These are phyloP conservation scores for Phlebopus sp. DNA, from an alignment of 1,284 basidiomycete species.

Conservation along the genomic window DNA sequence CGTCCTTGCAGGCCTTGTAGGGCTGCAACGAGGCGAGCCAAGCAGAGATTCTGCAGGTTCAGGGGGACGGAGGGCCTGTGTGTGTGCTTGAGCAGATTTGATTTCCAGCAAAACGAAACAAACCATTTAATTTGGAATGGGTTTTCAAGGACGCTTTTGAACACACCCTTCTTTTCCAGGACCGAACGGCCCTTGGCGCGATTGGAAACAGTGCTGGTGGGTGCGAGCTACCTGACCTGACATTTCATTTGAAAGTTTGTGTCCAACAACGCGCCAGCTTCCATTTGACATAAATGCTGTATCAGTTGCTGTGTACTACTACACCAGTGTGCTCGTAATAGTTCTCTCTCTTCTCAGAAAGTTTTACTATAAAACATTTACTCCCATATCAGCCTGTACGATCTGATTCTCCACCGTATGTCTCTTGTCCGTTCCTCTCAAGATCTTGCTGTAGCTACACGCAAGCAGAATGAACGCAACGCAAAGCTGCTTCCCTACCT, in stretches of 20 bases:
- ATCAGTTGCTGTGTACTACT: no score
- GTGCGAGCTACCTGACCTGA: conserved; percentile 44
- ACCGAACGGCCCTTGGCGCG: conserved; percentile 48
- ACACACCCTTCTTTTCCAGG: conserved; percentile 52
- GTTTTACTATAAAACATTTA: not conserved
- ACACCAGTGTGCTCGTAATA: no score
- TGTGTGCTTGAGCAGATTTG: conserved; percentile 8
- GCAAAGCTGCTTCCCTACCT: conserved; percentile 9
- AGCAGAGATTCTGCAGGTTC: conserved; percentile 58
- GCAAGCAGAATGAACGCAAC: conserved; percentile 27
- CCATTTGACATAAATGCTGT: not conserved
- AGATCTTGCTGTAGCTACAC: conserved; percentile 14
- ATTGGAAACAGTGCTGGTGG: conserved; percentile 57
- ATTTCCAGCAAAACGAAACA: conserved; percentile 8
- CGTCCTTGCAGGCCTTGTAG: conserved; percentile 35
- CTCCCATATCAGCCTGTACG: not conserved
- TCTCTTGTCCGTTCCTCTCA: not conserved
- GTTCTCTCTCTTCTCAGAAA: not conserved
- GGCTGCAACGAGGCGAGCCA: conserved; percentile 47
- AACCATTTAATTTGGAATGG: conserved; percentile 74
- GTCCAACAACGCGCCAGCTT: no score
- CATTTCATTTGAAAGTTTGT: no score
- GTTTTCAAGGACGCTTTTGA: conserved; percentile 67
- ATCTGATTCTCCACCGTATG: not conserved
- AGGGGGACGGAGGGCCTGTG: conserved; percentile 63